Evolutionary conservation across 164 flowering plant species (phyloP).

Genomic region (Magnolia changhungtana): DNA sequence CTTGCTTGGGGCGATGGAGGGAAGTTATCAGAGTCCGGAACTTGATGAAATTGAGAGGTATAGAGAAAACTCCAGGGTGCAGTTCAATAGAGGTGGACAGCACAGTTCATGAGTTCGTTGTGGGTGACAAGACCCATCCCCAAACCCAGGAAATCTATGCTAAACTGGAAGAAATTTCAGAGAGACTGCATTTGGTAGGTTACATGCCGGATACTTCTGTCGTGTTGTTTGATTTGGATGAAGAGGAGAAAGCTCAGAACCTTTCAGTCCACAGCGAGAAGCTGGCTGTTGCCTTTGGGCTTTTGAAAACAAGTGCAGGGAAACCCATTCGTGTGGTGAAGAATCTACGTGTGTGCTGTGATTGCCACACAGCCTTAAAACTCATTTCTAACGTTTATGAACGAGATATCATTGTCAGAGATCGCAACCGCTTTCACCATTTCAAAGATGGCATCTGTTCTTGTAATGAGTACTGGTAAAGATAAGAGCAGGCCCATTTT

Average conservation of each 20-base stretch:
- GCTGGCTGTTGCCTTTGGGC: constrained; percentile 27
- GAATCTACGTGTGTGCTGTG: constrained; percentile 25
- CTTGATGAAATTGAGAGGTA: constrained; percentile 26
- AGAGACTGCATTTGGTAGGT: constrained; percentile 20
- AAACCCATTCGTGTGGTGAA: constrained; percentile 26
- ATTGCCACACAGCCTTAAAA: constrained; percentile 24
- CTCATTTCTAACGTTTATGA: constrained; percentile 19
- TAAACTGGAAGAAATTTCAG: constrained; percentile 22
- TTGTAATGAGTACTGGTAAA: constrained; percentile 28
- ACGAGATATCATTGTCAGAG: constrained; percentile 22
- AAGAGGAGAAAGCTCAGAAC: constrained; percentile 28
- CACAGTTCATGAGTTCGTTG: constrained; percentile 23
- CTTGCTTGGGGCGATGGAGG: constrained; percentile 19
- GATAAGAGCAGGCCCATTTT: background rate
- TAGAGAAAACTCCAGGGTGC: constrained; percentile 23
- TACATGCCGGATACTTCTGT: constrained; percentile 25
- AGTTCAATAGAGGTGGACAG: constrained; percentile 26
- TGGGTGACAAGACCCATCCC: constrained; percentile 25
- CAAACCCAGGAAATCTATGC: constrained; percentile 15
- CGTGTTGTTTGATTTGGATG: constrained; percentile 28
- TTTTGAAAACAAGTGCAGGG: constrained; percentile 6
- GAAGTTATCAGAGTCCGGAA: constrained; percentile 21
- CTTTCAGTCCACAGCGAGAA: constrained; percentile 27
- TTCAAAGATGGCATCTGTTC: constrained; percentile 24
- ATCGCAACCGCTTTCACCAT: constrained; percentile 24